These are phyloP conservation scores for Pisolithus microcarpus DNA, from an alignment of 768 basidiomycete genomes.

Conservation along the genomic window DNA sequence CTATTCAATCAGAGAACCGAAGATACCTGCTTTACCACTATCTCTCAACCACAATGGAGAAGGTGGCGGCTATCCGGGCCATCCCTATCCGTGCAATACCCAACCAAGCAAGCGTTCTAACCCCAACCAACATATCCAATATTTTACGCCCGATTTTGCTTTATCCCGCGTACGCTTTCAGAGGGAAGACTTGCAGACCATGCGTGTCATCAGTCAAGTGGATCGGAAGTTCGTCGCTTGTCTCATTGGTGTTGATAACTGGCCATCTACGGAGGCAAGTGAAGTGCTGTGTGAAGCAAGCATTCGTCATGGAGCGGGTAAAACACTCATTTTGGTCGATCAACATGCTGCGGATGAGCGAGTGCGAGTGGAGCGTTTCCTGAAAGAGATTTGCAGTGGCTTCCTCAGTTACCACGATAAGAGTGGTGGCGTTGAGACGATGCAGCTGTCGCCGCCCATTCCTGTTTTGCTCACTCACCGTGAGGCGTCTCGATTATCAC, in stretches of 20 bases:
- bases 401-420: constrained; percentile 42
- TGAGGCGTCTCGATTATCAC: constrained; percentile 49
- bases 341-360: constrained; percentile 99
- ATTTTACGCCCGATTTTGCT: constrained; percentile 7
- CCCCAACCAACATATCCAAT: constrained; percentile 7
- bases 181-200: constrained; percentile 47
- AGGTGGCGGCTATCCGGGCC: constrained; percentile 3
- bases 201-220: constrained; percentile 71
- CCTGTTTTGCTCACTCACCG: constrained; percentile 59
- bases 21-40: constrained; percentile 33
- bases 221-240: constrained; percentile 90
- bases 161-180: constrained; percentile 34
- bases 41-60: constrained; percentile 9
- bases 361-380: constrained; percentile 78
- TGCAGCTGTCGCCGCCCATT: constrained; percentile 44
- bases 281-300: constrained; percentile 10
- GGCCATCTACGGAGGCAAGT: constrained; percentile 8
- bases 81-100: constrained; percentile 10
- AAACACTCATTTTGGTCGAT: constrained; percentile 72
- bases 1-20: constrained; percentile 43
- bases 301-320: constrained; percentile 10
- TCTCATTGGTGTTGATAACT: constrained; percentile 32
- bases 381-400: constrained; percentile 66
- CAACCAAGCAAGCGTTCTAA: constrained; percentile 4
- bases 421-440: constrained; percentile 31